Base-by-base conservation (phyloP, 345 rosid species). In the Excoecaria cochinchinensis region DNA sequence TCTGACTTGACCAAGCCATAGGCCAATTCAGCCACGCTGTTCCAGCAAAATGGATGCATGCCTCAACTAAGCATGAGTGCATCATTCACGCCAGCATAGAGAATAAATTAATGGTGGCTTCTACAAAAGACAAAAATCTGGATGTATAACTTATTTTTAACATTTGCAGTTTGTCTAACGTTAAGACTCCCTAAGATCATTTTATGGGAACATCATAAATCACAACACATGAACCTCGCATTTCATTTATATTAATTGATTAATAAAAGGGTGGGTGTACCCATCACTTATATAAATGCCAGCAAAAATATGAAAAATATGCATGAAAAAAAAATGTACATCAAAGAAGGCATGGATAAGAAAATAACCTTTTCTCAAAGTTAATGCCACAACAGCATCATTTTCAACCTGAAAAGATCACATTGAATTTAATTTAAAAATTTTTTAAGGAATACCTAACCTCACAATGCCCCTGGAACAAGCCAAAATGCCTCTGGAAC, bases 351-450 rank as follows among this genome's bases (percentile, higher is more conserved):
- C 76, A 46, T 58, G 83, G 74, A 67, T 44, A 24, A 57, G 77
- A 78, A 21, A 50, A 48, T 66, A 64, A 93, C 98, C 97, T 95
- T 90, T 93, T 80, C 91, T 89, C 78, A 93, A 83, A 40, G 98
- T 87, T 82, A 95, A 81, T 70, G 98, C 98, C 79, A 95, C 91
- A 38, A 91, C 90, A 51, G 92, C 92, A 81, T 95, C 99, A 79
- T 95, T 95, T 86, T 95, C 98, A 77, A 95, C 96, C 99, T 95
- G 91, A 61, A 86, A 78, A 81, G 59, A 76, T 31, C 12, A 67
- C 12, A 44, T 40, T 8, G 70, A 74, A 65, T 51, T 50, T 67
- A 53, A 36, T 11, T 62, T 17, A 74, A 56, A 53, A 21, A 19
- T 58, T n/a, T n/a, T n/a, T n/a, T 57, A 16, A 16, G 25, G 13